A percentile compares a stretch with the other conserved stretches of the same genome.
These are phyloP conservation scores for Ophiocordyceps camponoti-floridani DNA, from an alignment of 2,329 filamentous ascomycete species.

Conservation along the genomic window DNA sequence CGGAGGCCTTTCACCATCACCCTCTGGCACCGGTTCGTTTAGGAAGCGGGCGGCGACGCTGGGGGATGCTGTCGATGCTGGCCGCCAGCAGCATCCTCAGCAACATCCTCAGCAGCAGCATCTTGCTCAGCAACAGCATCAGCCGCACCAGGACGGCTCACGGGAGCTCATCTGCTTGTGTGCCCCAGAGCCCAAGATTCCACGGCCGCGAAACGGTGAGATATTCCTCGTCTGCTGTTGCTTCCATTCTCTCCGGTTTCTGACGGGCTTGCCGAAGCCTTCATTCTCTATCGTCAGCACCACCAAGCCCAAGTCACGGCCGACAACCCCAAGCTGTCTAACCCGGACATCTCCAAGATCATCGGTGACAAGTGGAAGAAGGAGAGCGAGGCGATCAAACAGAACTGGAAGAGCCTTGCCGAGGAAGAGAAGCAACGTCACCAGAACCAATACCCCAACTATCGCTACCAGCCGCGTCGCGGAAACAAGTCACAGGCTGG, in stretches of 20 bases:
- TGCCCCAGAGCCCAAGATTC: constrained; percentile 36
- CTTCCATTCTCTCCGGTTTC: not conserved
- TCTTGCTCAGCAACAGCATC: no score
- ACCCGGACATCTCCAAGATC: constrained; percentile 94
- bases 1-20: constrained; percentile 1
- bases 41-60: constrained; percentile 28
- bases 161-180: constrained; percentile 36
- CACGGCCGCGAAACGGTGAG: constrained; percentile 41
- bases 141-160: constrained; percentile 11
- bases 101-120: no score
- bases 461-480: constrained; percentile 79
- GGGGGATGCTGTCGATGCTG: constrained; percentile 23
- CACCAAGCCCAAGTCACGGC: constrained; percentile 69
- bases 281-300: constrained; percentile 92
- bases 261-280: constrained; percentile 38
- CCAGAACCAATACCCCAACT: constrained; percentile 77
- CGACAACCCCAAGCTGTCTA: constrained; percentile 74
- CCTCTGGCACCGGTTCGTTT: constrained; percentile 3
- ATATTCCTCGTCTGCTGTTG: constrained; percentile 2
- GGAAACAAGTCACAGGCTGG: constrained; percentile 19
- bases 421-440: constrained; percentile 88
- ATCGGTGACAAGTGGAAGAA: constrained; percentile 85
- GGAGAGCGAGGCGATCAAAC: constrained; percentile 56
- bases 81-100: constrained; percentile 6
- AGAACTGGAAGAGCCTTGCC: constrained; percentile 74